Evolutionary conservation across 1,284 basidiomycete species (phyloP), one percentile per base, ranked within the genome.

Genomic region (Apiotrichum akiyoshidainum): DNA sequence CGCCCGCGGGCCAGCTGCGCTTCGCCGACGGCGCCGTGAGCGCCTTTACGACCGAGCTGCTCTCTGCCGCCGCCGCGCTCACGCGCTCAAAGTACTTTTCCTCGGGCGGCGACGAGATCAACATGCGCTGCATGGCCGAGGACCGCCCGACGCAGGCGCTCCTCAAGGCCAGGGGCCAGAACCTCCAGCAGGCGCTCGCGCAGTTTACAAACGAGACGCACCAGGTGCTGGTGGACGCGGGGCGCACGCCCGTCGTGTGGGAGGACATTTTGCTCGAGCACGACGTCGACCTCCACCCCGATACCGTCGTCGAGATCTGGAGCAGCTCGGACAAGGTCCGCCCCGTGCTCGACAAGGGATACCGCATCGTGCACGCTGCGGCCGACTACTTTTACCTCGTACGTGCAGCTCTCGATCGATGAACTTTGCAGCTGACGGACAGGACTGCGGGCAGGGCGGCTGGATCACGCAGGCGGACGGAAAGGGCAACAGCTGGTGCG

Each of bases 81-180:
- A 33, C 55, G 13, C 21, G 37, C 14, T 54, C 85, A 16, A 80
- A 72, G 35, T 80, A 87, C 57, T 84, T 93, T 71, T 85, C 84
- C 63, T 88, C 88, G 0, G 91, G 91, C 2, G 90, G 90, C 0
- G 90, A 92, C 70, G 90, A 93, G 74, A 74, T 92, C 62, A 90
- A 90, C 69, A 69, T 73, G 11, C 79, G 80, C 45, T 90, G 89
- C 74, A 92, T 88, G 70, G 77, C 78, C 0, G 71, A 84, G 34
- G 88, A 90, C 70, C 67, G 75, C 8, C 74, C 81, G 60, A 88
- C 87, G 0, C 83, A 85, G 67, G 69, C 73, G 0, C 80, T 81
- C 13, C 78, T 89, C 54, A 72, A 79, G 17, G 52, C 37, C 4
- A 14, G 35, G 33, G 26, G 33, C 14, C 12, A 39, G 34, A 41